phyloP scores from a whole-genome alignment of 768 basidiomycete species.

The Leccinum longicurvipes region DNA sequence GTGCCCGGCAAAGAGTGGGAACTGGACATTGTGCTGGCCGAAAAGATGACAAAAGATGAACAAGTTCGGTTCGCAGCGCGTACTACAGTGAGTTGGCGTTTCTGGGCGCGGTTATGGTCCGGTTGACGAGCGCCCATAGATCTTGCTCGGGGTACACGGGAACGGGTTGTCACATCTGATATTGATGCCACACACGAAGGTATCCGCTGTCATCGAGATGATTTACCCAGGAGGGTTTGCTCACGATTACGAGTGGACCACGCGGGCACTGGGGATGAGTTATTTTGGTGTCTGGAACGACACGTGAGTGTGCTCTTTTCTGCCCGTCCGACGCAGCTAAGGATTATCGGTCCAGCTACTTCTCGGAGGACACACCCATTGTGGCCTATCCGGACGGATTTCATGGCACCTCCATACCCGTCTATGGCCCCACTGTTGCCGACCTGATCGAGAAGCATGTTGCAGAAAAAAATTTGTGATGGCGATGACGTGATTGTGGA shows the following conservation, averaged over 20 bases:
- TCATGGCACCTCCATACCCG: constrained; percentile 75
- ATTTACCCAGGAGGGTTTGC: constrained; percentile 81
- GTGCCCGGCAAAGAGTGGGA: constrained; percentile 45
- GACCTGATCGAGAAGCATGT: constrained; percentile 71
- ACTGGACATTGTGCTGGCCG: constrained; percentile 57
- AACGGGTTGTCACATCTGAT: constrained; percentile 85
- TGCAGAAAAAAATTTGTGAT: constrained; percentile 24
- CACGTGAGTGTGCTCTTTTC: constrained; percentile 42
- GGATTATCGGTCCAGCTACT: constrained; percentile 12
- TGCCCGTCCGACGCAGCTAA: neutral
- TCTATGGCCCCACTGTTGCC: constrained; percentile 60
- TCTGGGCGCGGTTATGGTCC: neutral
- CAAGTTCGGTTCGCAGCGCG: constrained; percentile 63
- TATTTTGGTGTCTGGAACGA: constrained; percentile 84
- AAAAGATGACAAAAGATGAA: constrained; percentile 68
- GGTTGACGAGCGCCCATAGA: constrained; percentile 35
- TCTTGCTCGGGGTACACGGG: constrained; percentile 72
- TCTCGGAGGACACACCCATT: constrained; percentile 36
- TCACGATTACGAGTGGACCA: constrained; percentile 85
- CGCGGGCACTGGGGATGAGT: constrained; percentile 65
- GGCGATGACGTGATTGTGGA: neutral
- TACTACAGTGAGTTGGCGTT: constrained; percentile 56
- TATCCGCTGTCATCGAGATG: constrained; percentile 83
- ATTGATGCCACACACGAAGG: constrained; percentile 71
- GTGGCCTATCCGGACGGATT: constrained; percentile 82